phyloP scores from a whole-genome alignment of 108 stramenopile species.

The Conticribra weissflogii region DNA sequence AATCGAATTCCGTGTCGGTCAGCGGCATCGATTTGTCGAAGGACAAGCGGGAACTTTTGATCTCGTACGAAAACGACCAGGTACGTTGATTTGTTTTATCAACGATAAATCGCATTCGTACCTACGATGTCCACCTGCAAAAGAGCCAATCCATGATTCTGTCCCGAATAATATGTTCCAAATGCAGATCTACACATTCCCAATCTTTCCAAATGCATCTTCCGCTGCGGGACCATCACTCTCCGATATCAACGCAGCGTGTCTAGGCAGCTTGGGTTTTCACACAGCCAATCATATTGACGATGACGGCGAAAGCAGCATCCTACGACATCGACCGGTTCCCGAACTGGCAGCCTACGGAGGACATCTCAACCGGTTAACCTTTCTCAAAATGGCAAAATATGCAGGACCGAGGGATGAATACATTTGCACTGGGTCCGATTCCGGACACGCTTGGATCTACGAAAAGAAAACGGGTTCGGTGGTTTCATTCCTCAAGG shows the following conservation, averaged over 20 bases:
- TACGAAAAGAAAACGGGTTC: slow-evolving; percentile 51
- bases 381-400: slow-evolving; percentile 75
- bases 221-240: slow-evolving; percentile 51
- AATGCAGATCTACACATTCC: slow-evolving; percentile 76
- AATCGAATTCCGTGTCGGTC: slow-evolving; percentile 57
- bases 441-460: slow-evolving; percentile 65
- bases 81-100: neutral
- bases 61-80: slow-evolving; percentile 86
- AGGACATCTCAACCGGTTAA: slow-evolving; percentile 81
- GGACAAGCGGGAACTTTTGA: slow-evolving; percentile 68
- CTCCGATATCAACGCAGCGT: slow-evolving; percentile 40
- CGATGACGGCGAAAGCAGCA: neutral
- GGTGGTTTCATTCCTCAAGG: slow-evolving; percentile 72
- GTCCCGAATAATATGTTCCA: too few species aligned
- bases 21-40: slow-evolving; percentile 78
- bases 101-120: too few species aligned
- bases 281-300: too few species aligned
- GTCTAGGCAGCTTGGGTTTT: too few species aligned
- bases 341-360: slow-evolving; percentile 68
- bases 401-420: slow-evolving; percentile 85
- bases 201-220: slow-evolving; percentile 55
- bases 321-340: slow-evolving; percentile 24
- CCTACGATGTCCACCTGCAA: too few species aligned
- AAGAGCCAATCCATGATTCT: too few species aligned
- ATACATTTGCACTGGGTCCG: slow-evolving; percentile 85